Conservation (phyloP, 2,329 filamentous ascomycete species). For the Teratosphaeria nubilosa region DNA sequence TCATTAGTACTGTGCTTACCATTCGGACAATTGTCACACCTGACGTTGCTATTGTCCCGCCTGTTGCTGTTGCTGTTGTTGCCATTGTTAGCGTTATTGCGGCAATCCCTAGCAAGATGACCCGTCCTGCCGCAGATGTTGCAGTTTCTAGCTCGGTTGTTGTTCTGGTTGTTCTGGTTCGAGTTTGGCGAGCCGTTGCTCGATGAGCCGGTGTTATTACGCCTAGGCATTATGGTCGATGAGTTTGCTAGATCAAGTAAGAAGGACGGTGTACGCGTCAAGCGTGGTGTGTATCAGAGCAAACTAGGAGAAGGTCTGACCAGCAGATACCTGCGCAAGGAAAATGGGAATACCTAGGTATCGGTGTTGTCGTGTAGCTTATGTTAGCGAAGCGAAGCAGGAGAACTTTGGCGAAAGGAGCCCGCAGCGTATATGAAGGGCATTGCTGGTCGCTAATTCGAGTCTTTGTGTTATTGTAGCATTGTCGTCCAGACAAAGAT, state of each 20-base stretch:
- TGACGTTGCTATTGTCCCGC: neutral
- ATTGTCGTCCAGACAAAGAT: neutral
- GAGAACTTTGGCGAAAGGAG: neutral
- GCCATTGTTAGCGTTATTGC: neutral
- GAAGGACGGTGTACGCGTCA: neutral
- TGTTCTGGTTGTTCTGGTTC: neutral
- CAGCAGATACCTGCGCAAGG: neutral
- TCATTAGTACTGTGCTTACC: neutral
- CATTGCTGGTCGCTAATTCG: neutral
- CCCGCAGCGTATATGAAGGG: neutral
- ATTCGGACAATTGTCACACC: neutral
- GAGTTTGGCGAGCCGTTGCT: neutral
- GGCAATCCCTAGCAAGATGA: neutral
- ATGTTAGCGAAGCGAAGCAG: neutral
- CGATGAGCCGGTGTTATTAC: neutral
- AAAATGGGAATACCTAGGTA: neutral
- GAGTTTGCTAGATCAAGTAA: neutral
- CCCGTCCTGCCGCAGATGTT: neutral
- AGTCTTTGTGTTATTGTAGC: neutral
- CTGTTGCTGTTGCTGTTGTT: neutral
- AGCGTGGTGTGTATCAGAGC: neutral
- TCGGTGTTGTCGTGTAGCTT: neutral
- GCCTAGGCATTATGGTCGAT: neutral
- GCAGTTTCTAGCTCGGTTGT: neutral
- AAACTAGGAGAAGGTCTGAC: neutral